Percentiles rank a stretch among this genome's conserved stretches.
Evolutionary conservation across 31 red algal species (phyloP).

Genomic region (Endocladia muricata): DNA sequence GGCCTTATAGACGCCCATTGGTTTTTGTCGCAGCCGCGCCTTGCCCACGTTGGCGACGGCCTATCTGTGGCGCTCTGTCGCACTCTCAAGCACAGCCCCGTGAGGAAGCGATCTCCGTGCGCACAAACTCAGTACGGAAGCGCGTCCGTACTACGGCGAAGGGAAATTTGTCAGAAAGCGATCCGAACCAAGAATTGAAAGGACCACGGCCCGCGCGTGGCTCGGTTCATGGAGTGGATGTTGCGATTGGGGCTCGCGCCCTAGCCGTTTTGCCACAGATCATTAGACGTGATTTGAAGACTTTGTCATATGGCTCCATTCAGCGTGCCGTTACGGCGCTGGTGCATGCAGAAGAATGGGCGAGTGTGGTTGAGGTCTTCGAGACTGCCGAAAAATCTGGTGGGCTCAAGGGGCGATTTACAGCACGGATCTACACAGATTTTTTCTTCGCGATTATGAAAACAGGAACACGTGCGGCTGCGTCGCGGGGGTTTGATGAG

Average conservation of each 20-base stretch:
- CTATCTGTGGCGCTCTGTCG: too few relatives aligned
- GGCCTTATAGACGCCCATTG: too few relatives aligned
- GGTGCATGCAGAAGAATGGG: background rate
- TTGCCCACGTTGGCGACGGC: too few relatives aligned
- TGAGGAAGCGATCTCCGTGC: too few relatives aligned
- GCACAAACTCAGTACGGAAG: too few relatives aligned
- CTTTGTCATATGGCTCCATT: background rate
- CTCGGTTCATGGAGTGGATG: background rate
- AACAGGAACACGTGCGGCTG: background rate
- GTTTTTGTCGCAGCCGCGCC: too few relatives aligned
- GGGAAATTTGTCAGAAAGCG: too few relatives aligned
- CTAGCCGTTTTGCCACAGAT: background rate
- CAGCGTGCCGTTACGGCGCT: slow-evolving; percentile 10
- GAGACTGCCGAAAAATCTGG: slow-evolving; percentile 1
- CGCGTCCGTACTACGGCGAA: too few relatives aligned
- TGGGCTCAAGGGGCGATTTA: slow-evolving; percentile 2
- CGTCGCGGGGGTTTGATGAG: slow-evolving; percentile 6
- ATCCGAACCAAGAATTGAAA: too few relatives aligned
- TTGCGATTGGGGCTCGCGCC: background rate
- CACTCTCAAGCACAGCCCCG: too few relatives aligned
- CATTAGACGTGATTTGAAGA: background rate
- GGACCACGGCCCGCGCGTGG: background rate
- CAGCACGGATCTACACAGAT: slow-evolving; percentile 30
- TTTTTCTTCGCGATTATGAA: slow-evolving; percentile 51
- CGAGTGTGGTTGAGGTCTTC: slow-evolving; percentile 9